Percentiles rank a stretch among this genome's conserved stretches.
Evolutionary conservation across 148 eudicot genomes (phyloP).

Genomic region (Agrostemma githago): DNA sequence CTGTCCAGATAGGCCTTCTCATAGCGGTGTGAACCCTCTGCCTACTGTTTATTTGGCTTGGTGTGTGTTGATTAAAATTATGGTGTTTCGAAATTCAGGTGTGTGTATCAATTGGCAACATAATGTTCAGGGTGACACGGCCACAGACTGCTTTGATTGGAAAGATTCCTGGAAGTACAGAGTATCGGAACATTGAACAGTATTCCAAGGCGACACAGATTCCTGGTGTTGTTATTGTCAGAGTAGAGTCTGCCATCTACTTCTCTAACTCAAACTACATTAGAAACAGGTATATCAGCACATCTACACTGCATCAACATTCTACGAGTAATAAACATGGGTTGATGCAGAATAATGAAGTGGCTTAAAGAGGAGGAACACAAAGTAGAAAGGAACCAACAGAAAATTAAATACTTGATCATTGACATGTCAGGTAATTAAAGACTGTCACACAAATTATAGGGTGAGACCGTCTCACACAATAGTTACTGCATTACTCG

Average conservation of each 20-base stretch:
- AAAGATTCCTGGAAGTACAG: slow-evolving; percentile 54
- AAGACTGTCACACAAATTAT: no score
- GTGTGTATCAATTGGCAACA: slow-evolving; percentile 63
- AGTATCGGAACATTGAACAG: slow-evolving; percentile 61
- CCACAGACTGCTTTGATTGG: slow-evolving; percentile 68
- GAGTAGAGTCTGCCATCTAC: slow-evolving; percentile 78
- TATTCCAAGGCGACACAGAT: slow-evolving; percentile 57
- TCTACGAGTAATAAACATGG: neutral
- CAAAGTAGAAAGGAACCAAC: slow-evolving; percentile 30
- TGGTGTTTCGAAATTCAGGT: slow-evolving; percentile 40
- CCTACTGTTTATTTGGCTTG: neutral
- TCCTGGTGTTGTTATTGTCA: slow-evolving; percentile 47
- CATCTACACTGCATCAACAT: neutral
- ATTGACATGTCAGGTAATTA: slow-evolving; percentile 86
- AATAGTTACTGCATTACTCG: no score
- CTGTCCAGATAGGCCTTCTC: slow-evolving; percentile 79
- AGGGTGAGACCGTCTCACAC: no score
- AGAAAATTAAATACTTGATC: slow-evolving; percentile 54
- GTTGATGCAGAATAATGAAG: slow-evolving; percentile 54
- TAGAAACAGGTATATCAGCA: slow-evolving; percentile 49
- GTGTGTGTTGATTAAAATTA: neutral
- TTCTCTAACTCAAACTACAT: slow-evolving; percentile 76
- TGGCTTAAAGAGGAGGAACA: slow-evolving; percentile 79
- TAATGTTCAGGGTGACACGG: slow-evolving; percentile 70
- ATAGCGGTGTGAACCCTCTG: slow-evolving; percentile 48